Conservation (phyloP, 192 early-diverging fungal genomes). For the Pilaira anomala region DNA sequence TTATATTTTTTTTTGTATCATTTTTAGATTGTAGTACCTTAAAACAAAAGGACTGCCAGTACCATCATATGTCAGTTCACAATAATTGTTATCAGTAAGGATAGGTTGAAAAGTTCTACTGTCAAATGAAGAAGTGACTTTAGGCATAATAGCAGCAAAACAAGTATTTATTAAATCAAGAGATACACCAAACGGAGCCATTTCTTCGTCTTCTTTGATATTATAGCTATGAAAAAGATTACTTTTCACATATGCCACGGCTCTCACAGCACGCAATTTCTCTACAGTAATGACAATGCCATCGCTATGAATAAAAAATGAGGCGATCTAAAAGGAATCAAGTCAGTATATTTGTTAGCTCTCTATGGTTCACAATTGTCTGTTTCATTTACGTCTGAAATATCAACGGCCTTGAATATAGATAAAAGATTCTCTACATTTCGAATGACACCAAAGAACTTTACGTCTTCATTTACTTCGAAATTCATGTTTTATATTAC, state of each 20-base stretch:
- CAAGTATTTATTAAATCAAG: neutral
- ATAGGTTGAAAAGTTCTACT: neutral
- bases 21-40: neutral
- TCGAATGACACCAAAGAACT: too few relatives aligned
- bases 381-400: too few relatives aligned
- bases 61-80: constrained; percentile 22
- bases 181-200: neutral
- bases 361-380: too few relatives aligned
- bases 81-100: neutral
- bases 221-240: constrained; percentile 2
- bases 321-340: neutral
- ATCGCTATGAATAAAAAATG: neutral
- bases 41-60: constrained; percentile 8
- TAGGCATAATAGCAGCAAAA: neutral
- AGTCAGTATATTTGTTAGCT: too few relatives aligned
- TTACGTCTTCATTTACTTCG: too few relatives aligned
- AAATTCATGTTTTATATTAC: too few relatives aligned
- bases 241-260: constrained; percentile 8
- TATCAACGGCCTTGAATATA: neutral
- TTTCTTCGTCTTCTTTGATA: neutral
- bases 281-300: constrained; percentile 1
- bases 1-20: neutral
- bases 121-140: neutral
- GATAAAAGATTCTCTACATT: neutral
- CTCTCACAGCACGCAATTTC: neutral